Conservation (phyloP, 345 rosid species). For the Populus pruinosa region DNA sequence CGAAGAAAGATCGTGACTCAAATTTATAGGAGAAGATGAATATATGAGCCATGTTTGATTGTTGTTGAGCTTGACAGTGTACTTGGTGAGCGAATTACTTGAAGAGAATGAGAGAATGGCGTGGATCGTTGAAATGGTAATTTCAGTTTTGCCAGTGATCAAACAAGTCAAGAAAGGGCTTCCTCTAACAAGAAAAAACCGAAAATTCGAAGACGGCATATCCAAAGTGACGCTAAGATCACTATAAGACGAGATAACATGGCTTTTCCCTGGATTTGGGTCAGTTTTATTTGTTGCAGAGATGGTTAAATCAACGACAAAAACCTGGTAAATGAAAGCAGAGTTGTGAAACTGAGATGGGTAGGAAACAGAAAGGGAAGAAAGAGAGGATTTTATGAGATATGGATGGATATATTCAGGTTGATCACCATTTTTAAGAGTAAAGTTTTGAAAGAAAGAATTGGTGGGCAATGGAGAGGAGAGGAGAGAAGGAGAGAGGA, state of each 20-base stretch:
- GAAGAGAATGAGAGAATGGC: conserved; percentile 57
- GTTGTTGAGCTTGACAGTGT: conserved; percentile 65
- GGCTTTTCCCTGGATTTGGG: conserved; percentile 35
- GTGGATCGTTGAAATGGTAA: conserved; percentile 68
- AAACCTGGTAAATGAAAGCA: conserved; percentile 59
- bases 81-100: conserved; percentile 51
- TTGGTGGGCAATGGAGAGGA: conserved; percentile 83
- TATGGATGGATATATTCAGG: conserved; percentile 93
- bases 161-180: conserved; percentile 79
- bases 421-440: conserved; percentile 77
- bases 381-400: conserved; percentile 58
- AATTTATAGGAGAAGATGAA: conserved; percentile 58
- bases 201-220: conserved; percentile 59
- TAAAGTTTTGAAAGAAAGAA: conserved; percentile 87
- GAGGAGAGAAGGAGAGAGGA: conserved; percentile 67
- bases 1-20: conserved; percentile 40
- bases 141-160: conserved; percentile 35
- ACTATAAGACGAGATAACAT: conserved; percentile 58
- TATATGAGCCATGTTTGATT: conserved; percentile 83
- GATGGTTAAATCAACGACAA: conserved; percentile 63
- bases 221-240: conserved; percentile 84
- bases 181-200: conserved; percentile 81
- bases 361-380: conserved; percentile 69
- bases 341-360: conserved; percentile 63
- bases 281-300: conserved; percentile 38